phyloP scores from a whole-genome alignment of 352 stramenopile species.

The Saprolegnia parasitica region DNA sequence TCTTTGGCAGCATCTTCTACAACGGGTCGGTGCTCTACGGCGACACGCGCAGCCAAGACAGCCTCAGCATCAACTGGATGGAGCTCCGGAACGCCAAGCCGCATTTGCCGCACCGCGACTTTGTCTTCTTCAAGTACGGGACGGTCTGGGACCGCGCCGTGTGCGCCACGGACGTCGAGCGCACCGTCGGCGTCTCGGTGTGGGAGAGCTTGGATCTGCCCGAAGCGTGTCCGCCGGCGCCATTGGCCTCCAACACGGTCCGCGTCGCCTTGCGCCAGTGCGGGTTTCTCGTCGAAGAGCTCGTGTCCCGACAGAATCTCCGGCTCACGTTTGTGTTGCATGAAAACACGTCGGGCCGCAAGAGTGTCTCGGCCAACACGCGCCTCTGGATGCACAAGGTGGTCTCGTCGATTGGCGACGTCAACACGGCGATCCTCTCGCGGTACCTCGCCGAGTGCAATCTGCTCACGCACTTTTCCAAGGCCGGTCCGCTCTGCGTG shows the following conservation, averaged over 20 bases:
- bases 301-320: slow-evolving; percentile 45
- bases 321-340: slow-evolving; percentile 69
- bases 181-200: slow-evolving; percentile 52
- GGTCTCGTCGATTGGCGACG: slow-evolving; percentile 55
- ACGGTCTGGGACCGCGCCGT: not conserved
- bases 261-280: slow-evolving; percentile 67
- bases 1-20: not conserved
- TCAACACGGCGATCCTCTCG: slow-evolving; percentile 56
- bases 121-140: slow-evolving; percentile 71
- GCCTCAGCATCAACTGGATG: slow-evolving; percentile 60
- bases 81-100: slow-evolving; percentile 55
- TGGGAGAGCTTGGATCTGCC: slow-evolving; percentile 78
- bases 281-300: slow-evolving; percentile 73
- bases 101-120: slow-evolving; percentile 59
- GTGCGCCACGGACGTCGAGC: slow-evolving; percentile 1
- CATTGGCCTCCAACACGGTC: slow-evolving; percentile 64
- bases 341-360: slow-evolving; percentile 56
- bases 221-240: slow-evolving; percentile 62
- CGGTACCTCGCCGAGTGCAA: slow-evolving; percentile 53
- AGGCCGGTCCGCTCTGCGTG: slow-evolving; percentile 3
- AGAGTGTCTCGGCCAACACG: slow-evolving; percentile 59
- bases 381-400: slow-evolving; percentile 78
- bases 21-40: slow-evolving; percentile 5
- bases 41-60: slow-evolving; percentile 12
- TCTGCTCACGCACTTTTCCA: slow-evolving; percentile 65